Conservation (phyloP, 306 rosid genomes). For the Vigna trinervia region DNA sequence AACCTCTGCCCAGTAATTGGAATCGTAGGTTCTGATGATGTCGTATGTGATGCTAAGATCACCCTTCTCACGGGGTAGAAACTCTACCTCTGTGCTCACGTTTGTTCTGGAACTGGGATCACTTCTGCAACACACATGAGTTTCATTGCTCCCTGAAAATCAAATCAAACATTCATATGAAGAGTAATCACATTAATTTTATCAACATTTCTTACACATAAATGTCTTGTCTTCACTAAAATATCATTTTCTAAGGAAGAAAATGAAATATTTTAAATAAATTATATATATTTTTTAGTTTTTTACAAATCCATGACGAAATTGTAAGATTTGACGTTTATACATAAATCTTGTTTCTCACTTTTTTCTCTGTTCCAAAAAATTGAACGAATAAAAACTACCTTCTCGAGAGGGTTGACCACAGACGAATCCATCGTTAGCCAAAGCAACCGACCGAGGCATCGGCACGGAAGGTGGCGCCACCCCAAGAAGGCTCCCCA, state of each 20-base stretch:
- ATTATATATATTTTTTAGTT: too few species aligned
- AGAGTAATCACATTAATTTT: too few species aligned
- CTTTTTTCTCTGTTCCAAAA: too few species aligned
- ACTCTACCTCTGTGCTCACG: conserved; percentile 50
- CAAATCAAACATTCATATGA: background rate
- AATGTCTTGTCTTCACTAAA: too few species aligned
- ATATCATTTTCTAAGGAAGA: too few species aligned
- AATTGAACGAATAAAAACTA: background rate
- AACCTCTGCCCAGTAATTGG: conserved; percentile 78
- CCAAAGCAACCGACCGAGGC: conserved; percentile 67
- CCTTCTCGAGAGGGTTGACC: conserved; percentile 55
- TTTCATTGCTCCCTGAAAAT: conserved; percentile 64
- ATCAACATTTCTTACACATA: too few species aligned
- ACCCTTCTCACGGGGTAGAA: conserved; percentile 71
- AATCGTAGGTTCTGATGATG: conserved; percentile 63
- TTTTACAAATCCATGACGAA: too few species aligned
- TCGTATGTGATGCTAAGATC: conserved; percentile 88
- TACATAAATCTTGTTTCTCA: too few species aligned
- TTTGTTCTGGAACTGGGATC: conserved; percentile 61
- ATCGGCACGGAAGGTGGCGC: conserved; percentile 69
- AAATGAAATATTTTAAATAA: too few species aligned
- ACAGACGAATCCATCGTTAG: conserved; percentile 76
- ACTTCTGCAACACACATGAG: conserved; percentile 73
- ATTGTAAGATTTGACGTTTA: too few species aligned
- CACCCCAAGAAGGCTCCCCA: conserved; percentile 77